A percentile compares a stretch with the other conserved stretches of the same genome.
phyloP scores from a whole-genome alignment of 148 eudicot species.

The Polygonum aviculare region DNA sequence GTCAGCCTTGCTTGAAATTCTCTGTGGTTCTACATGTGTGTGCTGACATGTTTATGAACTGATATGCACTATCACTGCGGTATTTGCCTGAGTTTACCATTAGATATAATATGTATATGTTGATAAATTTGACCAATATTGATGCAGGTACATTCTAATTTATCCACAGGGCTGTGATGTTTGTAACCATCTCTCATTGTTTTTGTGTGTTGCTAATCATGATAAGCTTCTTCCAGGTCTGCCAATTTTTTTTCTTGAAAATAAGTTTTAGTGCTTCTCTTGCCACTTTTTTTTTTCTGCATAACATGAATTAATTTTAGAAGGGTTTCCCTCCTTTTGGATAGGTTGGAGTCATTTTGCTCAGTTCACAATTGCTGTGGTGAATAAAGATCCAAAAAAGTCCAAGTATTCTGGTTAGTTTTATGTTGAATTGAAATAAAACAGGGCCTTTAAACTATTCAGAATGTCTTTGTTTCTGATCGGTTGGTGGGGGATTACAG shows the following conservation, averaged over 20 bases:
- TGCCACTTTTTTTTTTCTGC: neutral
- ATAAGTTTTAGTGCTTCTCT: slow-evolving; percentile 1
- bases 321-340: slow-evolving; percentile 5
- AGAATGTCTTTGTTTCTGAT: slow-evolving; percentile 4
- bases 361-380: slow-evolving; percentile 90
- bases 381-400: slow-evolving; percentile 83
- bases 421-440: neutral
- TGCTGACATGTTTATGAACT: neutral
- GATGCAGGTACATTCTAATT: slow-evolving; percentile 76
- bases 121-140: slow-evolving; percentile 9
- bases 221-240: slow-evolving; percentile 96
- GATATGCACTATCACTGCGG: neutral
- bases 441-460: neutral
- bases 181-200: slow-evolving; percentile 89
- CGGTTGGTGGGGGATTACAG: slow-evolving; percentile 23
- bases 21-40: neutral
- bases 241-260: neutral
- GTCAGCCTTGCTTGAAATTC: neutral
- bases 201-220: slow-evolving; percentile 85
- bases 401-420: slow-evolving; percentile 79
- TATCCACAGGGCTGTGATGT: slow-evolving; percentile 98
- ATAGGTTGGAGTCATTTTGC: slow-evolving; percentile 97
- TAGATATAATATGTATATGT: no score
- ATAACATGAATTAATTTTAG: neutral
- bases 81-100: neutral